Evolutionary conservation across 1,139 yeast genomes (phyloP).

Genomic region (Suhomyces ambrosiae): DNA sequence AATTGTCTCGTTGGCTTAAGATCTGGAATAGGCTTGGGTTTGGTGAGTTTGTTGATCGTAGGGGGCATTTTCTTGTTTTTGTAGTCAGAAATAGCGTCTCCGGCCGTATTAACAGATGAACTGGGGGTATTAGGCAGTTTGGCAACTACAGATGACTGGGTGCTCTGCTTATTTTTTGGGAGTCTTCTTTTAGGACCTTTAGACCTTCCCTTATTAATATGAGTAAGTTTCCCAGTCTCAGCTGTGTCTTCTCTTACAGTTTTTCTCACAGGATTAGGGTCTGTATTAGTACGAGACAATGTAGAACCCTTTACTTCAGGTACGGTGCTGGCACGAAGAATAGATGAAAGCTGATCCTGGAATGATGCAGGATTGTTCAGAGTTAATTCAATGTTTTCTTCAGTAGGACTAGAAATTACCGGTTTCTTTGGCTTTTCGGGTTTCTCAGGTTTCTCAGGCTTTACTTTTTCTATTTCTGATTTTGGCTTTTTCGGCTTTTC

Average conservation of each 20-base stretch:
- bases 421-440: conserved; percentile 6
- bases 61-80: conserved; percentile 26
- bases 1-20: conserved; percentile 31
- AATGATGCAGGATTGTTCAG: conserved; percentile 14
- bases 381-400: neutral
- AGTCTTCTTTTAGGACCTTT: conserved; percentile 76
- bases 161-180: conserved; percentile 40
- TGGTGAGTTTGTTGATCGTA: conserved; percentile 31
- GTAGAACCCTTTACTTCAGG: conserved; percentile 19
- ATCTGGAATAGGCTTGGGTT: conserved; percentile 31
- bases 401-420: neutral
- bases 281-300: conserved; percentile 15
- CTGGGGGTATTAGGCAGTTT: no score
- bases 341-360: conserved; percentile 24
- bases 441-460: conserved; percentile 9
- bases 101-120: neutral
- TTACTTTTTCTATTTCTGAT: neutral
- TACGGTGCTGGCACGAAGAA: conserved; percentile 28
- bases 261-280: conserved; percentile 5
- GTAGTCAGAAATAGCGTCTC: conserved; percentile 6
- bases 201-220: conserved; percentile 63
- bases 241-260: conserved; percentile 11
- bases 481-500: conserved; percentile 1
- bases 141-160: neutral
- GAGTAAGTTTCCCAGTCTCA: conserved; percentile 42